A percentile compares a stretch with the other conserved stretches of the same genome.
phyloP scores from a whole-genome alignment of 768 basidiomycete species.

The Hemileccinum impolitum region DNA sequence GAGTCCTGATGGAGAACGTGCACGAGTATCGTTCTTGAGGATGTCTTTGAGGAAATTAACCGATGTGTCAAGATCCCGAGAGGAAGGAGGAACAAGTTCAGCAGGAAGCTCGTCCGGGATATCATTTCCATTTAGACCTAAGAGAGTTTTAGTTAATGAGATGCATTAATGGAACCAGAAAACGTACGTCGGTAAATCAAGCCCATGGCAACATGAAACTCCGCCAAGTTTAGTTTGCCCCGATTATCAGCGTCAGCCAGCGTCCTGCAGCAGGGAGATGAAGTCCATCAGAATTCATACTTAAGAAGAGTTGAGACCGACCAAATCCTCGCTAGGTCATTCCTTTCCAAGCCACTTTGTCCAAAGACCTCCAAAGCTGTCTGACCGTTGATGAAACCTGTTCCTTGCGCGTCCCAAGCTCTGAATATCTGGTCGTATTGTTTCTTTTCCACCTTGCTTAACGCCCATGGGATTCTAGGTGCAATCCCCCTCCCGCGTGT shows the following conservation, averaged over 20 bases:
- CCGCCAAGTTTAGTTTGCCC: slow-evolving; percentile 91
- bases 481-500: slow-evolving; percentile 59
- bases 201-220: slow-evolving; percentile 99
- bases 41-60: slow-evolving; percentile 88
- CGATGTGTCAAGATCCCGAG: slow-evolving; percentile 82
- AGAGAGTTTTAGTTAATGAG: neutral
- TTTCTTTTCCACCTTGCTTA: slow-evolving; percentile 90
- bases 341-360: slow-evolving; percentile 82
- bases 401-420: slow-evolving; percentile 83
- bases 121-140: slow-evolving; percentile 88
- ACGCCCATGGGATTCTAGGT: slow-evolving; percentile 79
- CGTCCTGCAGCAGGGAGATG: slow-evolving; percentile 50
- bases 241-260: slow-evolving; percentile 91
- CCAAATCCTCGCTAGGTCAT: slow-evolving; percentile 94
- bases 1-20: slow-evolving; percentile 53
- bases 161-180: neutral
- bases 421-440: slow-evolving; percentile 95
- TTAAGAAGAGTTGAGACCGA: slow-evolving; percentile 36
- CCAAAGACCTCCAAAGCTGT: slow-evolving; percentile 93
- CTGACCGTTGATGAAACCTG: slow-evolving; percentile 82
- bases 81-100: slow-evolving; percentile 90
- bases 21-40: slow-evolving; percentile 80
- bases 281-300: slow-evolving; percentile 1
- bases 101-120: slow-evolving; percentile 84
- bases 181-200: slow-evolving; percentile 91